Base-by-base conservation (phyloP, 805 yeast species). In the Barnettozyma pratensis region DNA sequence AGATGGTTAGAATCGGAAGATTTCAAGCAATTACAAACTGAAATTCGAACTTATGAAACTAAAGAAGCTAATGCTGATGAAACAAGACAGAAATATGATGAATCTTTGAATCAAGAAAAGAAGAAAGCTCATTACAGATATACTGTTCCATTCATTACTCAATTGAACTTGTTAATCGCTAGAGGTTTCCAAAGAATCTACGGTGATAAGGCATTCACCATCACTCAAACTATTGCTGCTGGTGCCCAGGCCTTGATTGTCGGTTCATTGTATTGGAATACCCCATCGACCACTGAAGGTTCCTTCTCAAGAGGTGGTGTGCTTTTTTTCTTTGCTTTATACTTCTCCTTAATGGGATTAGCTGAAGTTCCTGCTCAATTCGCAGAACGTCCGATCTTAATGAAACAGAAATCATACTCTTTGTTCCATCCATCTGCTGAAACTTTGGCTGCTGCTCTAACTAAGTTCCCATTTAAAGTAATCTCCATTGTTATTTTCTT, bases 351-450 rank as follows among this genome's bases (percentile, higher is more conserved):
- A 56, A 68, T 73, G 68, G 74, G 76, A 41, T 54, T 77, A 42
- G 77, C 81, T 3, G 77, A 75, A 50, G 66, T 75, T 32, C 60
- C 72, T 42, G 66, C 66, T 35, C 62, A 75, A 58, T 71, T 79
- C 55, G 75, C 68, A 26, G 71, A 77, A 41, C 73, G 85, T 53
- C 77, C 82, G 42, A 79, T 87, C 53, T 74, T 84, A 29, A 76
- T 77, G 58, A 86, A 87, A 60, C 95, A 87, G 63, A 81, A 82
- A 59, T 74, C 77, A 41, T 87, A 83, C 56, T 81, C 88, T 0
- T 74, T 86, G 49, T 87, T 83, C 63, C 80, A 81, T 49, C 90
- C 91, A 5, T 75, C 89, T 7, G 81, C 87, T 4, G 94, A 87
- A 61, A 85, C 88, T 1, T 55, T 86, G 7, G 83, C 89, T 0